Conservation (phyloP, 345 rosid genomes). For the Boechera stricta region DNA sequence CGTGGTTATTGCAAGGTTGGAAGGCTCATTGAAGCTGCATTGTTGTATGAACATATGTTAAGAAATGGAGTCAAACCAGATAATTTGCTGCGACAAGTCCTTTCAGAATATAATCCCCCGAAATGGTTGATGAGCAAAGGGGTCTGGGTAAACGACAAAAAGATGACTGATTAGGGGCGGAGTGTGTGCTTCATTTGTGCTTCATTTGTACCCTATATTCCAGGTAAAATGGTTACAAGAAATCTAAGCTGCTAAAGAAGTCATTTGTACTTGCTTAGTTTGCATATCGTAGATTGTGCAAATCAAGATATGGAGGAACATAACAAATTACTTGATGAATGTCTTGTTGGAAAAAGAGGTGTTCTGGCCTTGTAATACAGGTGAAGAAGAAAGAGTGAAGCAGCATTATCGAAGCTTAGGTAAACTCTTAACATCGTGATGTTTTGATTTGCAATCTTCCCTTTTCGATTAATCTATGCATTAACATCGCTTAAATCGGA, state of each 20-base stretch:
- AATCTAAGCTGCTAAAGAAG: background rate
- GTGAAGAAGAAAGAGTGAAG: background rate
- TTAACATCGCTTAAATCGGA: background rate
- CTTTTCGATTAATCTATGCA: background rate
- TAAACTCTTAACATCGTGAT: background rate
- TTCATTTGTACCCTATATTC: background rate
- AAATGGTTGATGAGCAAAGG: slow-evolving; percentile 36
- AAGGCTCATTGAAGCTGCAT: slow-evolving; percentile 51
- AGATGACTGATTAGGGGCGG: background rate
- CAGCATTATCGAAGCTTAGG: slow-evolving; percentile 10
- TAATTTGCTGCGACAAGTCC: slow-evolving; percentile 43
- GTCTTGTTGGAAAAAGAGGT: slow-evolving; percentile 18
- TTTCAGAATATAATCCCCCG: slow-evolving; percentile 45
- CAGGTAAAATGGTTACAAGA: slow-evolving; percentile 18
- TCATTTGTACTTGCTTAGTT: background rate
- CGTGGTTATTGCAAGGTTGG: slow-evolving; percentile 60
- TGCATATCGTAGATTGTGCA: slow-evolving; percentile 1
- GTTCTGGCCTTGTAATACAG: background rate
- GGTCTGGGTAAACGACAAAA: slow-evolving; percentile 3
- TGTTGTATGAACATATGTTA: slow-evolving; percentile 51
- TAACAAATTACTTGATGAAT: background rate
- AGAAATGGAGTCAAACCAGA: slow-evolving; percentile 52
- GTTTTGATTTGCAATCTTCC: background rate
- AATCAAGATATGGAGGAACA: slow-evolving; percentile 6
- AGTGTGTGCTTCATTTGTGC: background rate